Evolutionary conservation across 2,329 filamentous ascomycete species (phyloP).

Genomic region (Daldinia eschscholtzii): DNA sequence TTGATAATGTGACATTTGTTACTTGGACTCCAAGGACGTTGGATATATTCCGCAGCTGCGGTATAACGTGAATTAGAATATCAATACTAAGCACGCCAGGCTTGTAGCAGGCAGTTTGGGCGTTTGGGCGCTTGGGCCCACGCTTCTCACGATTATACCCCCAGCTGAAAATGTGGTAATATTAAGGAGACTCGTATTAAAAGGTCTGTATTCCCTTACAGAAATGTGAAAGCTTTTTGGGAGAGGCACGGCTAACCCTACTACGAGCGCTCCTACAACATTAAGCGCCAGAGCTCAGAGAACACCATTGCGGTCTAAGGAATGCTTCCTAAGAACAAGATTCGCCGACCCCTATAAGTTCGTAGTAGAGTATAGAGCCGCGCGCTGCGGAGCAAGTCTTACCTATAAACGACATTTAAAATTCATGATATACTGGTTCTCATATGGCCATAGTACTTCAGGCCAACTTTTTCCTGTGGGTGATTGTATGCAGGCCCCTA

Average conservation of each 20-base stretch:
- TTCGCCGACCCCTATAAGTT: not conserved
- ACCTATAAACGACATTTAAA: not conserved
- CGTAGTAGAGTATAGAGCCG: not conserved
- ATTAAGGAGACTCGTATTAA: slow-evolving; percentile 64
- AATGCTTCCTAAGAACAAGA: not conserved
- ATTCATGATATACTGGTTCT: not conserved
- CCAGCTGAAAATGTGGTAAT: slow-evolving; percentile 70
- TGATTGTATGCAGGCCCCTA: not conserved
- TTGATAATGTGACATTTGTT: slow-evolving; percentile 61
- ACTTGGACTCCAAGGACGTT: slow-evolving; percentile 68
- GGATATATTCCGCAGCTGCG: slow-evolving; percentile 65
- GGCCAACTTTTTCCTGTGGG: not conserved
- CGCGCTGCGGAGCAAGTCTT: not conserved
- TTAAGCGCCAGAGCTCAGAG: slow-evolving; percentile 18
- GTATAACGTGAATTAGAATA: slow-evolving; percentile 66
- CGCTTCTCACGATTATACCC: slow-evolving; percentile 70
- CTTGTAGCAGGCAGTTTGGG: slow-evolving; percentile 60
- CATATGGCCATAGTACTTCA: not conserved
- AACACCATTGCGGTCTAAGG: slow-evolving; percentile 21
- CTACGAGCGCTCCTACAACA: slow-evolving; percentile 6
- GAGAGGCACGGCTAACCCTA: slow-evolving; percentile 24
- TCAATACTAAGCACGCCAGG: slow-evolving; percentile 62
- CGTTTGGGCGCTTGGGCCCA: too few species aligned
- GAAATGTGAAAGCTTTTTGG: slow-evolving; percentile 20
- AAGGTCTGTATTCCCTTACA: slow-evolving; percentile 31